Base-by-base conservation (phyloP, 306 rosid genomes). In the Hippophae tibetana region DNA sequence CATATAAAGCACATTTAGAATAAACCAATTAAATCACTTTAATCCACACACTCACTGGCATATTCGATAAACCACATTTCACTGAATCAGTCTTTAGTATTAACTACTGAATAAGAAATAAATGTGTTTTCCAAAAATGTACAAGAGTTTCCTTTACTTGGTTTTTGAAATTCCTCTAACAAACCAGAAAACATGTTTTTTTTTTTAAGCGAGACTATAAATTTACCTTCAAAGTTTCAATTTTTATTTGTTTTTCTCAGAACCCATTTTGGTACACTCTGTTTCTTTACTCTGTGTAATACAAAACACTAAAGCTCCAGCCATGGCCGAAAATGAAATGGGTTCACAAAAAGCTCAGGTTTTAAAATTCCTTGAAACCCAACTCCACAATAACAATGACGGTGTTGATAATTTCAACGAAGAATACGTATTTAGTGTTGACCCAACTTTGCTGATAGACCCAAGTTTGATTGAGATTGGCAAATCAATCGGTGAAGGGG, bases 391-490 rank as follows among this genome's bases (percentile, higher is more conserved):
- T 47, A 23, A 6, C 5, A n/a, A 6, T 61, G 53, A 23, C 0
- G 70, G 60, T 1, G 26, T 7, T 43, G 25, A 11, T 6, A 58
- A 31, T 47, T 42, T 46, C 3, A 74, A 50, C 13, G 27, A 47
- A 38, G 67, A 27, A 8, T 78, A 69, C 75, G 60, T 62, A 53
- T 72, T 84, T 64, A 69, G 63, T 9, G 72, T 81, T 61, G 72
- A 69, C 62, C 76, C 71, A 6, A 61, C 57, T 56, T 64, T 74
- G 56, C 72, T 78, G 8, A 54, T 81, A 38, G 79, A 81, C 54
- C 48, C 10, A 13, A 7, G 40, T 7, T 10, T 64, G 9, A 46
- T 84, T 52, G 18, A 13, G 62, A 42, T 74, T 60, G 80, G 72
- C 11, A 52, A 47, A 27, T 6, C 11, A 62, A 71, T 79, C 6